Base-by-base conservation (phyloP, 1,139 yeast genomes). In the Scheffersomyces illinoinensis region DNA sequence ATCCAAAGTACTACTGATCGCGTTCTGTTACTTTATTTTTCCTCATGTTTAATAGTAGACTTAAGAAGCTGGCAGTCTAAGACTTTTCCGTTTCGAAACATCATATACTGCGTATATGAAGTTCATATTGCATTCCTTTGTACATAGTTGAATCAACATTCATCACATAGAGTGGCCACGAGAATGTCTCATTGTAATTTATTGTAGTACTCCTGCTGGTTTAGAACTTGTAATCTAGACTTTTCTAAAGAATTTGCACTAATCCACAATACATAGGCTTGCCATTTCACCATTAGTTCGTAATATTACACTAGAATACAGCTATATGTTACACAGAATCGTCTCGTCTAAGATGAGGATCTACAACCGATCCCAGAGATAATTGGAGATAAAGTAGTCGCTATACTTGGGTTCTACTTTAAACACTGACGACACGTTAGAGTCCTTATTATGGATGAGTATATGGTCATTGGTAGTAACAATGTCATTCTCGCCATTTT, bases 1-100 rank as follows among this genome's bases (percentile, higher is more conserved):
- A 91, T 69, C 98, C 98, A 54, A 83, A 85, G 63, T 85, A 90
- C 72, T 91, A 88, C 75, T 93, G 81, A 57, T 56, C 58, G 55
- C 54, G 5, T 6, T 57, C 54, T 57, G 49, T 48, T 43, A 20
- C 39, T 55, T 53, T 52, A 10, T 33, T 51, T 54, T 8, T 10
- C 33, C 8, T 6, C 24, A 10, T 20, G 17, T 24, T 50, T 39
- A 39, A 54, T 43, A 50, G 50, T 39, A 53, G 5, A 33, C 43
- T 33, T 14, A 8, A 10, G 43, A 33, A 33, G 10, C 17, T 33
- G 43, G 33, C 4, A 33, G 43, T 33, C 17, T 33, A 33, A 33
- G 33, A 12, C 43, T 33, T 12, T 8, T 5, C 17, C 14, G 43
- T 33, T 33, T 33, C 43, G 14, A 33, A 12, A 33, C 43, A 33